Evolutionary conservation across 768 basidiomycete species (phyloP), one percentile per base, ranked within the genome.

Genomic region (Lentinula sp.): DNA sequence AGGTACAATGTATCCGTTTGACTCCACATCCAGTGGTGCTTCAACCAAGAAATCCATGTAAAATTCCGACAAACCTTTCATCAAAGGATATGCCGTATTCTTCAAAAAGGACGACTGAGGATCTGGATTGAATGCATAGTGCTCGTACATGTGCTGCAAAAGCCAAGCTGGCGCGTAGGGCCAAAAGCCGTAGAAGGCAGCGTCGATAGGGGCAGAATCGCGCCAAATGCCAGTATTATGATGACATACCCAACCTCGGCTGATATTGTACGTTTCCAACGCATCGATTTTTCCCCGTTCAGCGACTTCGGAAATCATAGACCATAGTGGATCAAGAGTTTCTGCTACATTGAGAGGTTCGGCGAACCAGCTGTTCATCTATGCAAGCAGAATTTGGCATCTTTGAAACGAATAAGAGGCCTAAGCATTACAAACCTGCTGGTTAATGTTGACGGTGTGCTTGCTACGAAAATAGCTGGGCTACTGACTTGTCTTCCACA

Each of bases 121-220:
- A 57, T 36, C 33, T 1, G 52, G 28, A 16, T 55, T 36, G 12
- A 52, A 64, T 43, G 61, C 49, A 16, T 62, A 66, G 23, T 66
- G 65, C 46, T 66, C 65, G 10, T 52, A 66, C 28, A 61, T 49
- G 8, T 62, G 60, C 52, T 66, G 65, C 20, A 64, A 37, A 28
- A 63, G 42, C 61, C 61, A 64, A 12, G 59, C 65, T 4, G 49
- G 61, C 1, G 62, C 64, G 13, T 59, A 58, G 1, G 66, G 66
- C 66, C 66, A 66, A 28, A 63, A 45, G 1, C 66, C 66, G 35
- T 65, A 66, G 41, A 63, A 65, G 10, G 66, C 66, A 35, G 62
- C 64, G 35, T 66, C 66, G 23, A 66, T 63, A 61, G 57, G 62
- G 15, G 62, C 45, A 20, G 62, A 59, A 28, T 59, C 45, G 6